These are phyloP conservation scores for Dothidotthia symphoricarpi DNA, from an alignment of 2,329 filamentous ascomycete species.

Conservation along the genomic window DNA sequence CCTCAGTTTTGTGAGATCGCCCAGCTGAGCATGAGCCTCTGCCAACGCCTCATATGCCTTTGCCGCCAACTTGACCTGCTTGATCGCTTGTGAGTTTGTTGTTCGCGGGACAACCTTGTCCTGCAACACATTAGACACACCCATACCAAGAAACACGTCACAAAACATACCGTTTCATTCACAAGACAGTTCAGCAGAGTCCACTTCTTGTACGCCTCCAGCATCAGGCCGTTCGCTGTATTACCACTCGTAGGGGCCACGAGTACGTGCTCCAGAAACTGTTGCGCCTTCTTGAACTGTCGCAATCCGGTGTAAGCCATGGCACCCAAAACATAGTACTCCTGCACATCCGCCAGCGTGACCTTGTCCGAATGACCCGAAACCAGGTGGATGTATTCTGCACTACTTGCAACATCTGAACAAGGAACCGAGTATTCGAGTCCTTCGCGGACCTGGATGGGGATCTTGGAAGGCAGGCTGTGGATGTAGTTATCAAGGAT, in stretches of 20 bases:
- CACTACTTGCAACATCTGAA: conserved; percentile 46
- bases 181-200: conserved; percentile 71
- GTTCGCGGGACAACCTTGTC: conserved; percentile 56
- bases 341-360: conserved; percentile 53
- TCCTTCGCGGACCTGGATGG: conserved; percentile 23
- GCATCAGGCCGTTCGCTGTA: conserved; percentile 72
- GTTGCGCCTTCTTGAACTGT: conserved; percentile 45
- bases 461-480: conserved; percentile 56
- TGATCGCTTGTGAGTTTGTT: conserved; percentile 54
- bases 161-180: conserved; percentile 57
- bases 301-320: conserved; percentile 48
- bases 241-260: conserved; percentile 60
- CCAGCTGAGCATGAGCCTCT: conserved; percentile 60
- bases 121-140: conserved; percentile 33
- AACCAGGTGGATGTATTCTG: conserved; percentile 59
- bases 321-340: conserved; percentile 53
- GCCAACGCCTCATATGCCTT: conserved; percentile 72
- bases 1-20: conserved; percentile 55
- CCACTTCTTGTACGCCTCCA: conserved; percentile 92
- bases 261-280: conserved; percentile 54
- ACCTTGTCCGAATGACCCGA: conserved; percentile 59
- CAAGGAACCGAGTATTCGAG: conserved; percentile 43
- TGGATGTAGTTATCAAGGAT: conserved; percentile 66
- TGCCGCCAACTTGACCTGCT: conserved; percentile 57
- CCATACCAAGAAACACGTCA: conserved; percentile 13